A percentile compares a stretch with the other conserved stretches of the same genome.
Evolutionary conservation across 805 yeast species (phyloP).

Genomic region (Ogataea corticis): DNA sequence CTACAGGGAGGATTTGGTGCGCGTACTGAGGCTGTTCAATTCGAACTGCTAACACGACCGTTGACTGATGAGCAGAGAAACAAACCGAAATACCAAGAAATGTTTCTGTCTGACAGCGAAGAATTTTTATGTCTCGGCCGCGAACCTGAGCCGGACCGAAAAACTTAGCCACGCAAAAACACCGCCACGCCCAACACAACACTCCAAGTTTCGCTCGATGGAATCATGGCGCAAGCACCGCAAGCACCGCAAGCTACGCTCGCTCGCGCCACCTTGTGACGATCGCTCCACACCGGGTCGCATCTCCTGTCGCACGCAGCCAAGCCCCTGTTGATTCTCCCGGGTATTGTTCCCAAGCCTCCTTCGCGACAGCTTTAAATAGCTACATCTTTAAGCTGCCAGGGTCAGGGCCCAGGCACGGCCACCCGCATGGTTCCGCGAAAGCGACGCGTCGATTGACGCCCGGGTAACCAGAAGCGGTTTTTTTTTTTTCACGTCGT

Average conservation of each 20-base stretch:
- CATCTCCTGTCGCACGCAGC: no score
- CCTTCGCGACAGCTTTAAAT: neutral
- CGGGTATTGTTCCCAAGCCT: neutral
- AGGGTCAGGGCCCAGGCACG: no score
- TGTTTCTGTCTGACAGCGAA: slow-evolving; percentile 6
- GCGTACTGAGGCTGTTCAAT: neutral
- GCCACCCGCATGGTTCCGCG: no score
- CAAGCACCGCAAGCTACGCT: no score
- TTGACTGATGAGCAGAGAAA: neutral
- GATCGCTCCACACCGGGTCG: no score
- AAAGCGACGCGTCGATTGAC: neutral
- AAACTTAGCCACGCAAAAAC: neutral
- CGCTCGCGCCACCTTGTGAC: no score
- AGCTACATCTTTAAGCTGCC: no score
- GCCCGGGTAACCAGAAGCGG: neutral
- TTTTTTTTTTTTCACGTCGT: neutral
- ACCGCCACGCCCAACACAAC: neutral
- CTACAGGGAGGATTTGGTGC: neutral
- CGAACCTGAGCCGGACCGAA: neutral
- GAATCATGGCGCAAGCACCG: no score
- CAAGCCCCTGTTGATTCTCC: no score
- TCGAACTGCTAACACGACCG: neutral
- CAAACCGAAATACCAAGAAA: neutral
- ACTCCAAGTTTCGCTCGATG: no score
- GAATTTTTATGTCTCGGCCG: slow-evolving; percentile 1